Percentiles rank a stretch among this genome's conserved stretches.
Conservation (phyloP, 108 stramenopile genomes). For the Skeletonema menzelii region DNA sequence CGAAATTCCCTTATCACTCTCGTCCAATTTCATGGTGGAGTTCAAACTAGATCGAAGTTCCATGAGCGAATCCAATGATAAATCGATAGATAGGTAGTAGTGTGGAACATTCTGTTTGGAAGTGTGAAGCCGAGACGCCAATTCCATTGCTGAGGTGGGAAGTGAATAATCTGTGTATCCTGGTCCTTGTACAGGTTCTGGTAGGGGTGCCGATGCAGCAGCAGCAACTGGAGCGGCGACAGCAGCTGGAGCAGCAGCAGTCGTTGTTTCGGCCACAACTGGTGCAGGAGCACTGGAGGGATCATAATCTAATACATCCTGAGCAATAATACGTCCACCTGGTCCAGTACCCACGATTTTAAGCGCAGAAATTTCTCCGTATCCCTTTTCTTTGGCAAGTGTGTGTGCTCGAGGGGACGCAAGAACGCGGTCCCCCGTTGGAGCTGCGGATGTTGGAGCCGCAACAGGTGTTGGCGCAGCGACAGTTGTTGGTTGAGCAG, state of each 20-base stretch:
- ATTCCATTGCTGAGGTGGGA: slow-evolving; percentile 71
- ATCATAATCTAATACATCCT: slow-evolving; percentile 89
- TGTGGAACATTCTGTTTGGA: slow-evolving; percentile 95
- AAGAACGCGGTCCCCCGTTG: slow-evolving; percentile 74
- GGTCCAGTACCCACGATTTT: slow-evolving; percentile 87
- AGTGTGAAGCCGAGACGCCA: slow-evolving; percentile 75
- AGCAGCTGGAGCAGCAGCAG: slow-evolving; percentile 29
- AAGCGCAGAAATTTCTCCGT: slow-evolving; percentile 66
- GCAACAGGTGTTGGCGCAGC: slow-evolving; percentile 48
- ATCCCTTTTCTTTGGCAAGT: slow-evolving; percentile 84
- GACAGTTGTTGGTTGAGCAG: slow-evolving; percentile 44
- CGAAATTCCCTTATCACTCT: slow-evolving; percentile 73
- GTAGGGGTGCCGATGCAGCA: slow-evolving; percentile 30
- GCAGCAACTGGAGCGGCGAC: slow-evolving; percentile 33
- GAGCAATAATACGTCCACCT: slow-evolving; percentile 93
- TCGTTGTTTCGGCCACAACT: slow-evolving; percentile 8
- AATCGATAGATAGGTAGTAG: slow-evolving; percentile 95
- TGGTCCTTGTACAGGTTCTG: slow-evolving; percentile 32
- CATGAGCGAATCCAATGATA: slow-evolving; percentile 83
- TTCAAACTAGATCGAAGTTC: slow-evolving; percentile 81
- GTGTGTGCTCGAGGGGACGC: slow-evolving; percentile 92
- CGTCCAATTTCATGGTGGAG: slow-evolving; percentile 44
- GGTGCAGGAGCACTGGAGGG: slow-evolving; percentile 54
- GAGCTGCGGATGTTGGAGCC: slow-evolving; percentile 39
- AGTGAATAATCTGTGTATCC: slow-evolving; percentile 54